Evolutionary conservation across 495 filamentous ascomycete species (phyloP).

Genomic region (Penicillium flavigenum): DNA sequence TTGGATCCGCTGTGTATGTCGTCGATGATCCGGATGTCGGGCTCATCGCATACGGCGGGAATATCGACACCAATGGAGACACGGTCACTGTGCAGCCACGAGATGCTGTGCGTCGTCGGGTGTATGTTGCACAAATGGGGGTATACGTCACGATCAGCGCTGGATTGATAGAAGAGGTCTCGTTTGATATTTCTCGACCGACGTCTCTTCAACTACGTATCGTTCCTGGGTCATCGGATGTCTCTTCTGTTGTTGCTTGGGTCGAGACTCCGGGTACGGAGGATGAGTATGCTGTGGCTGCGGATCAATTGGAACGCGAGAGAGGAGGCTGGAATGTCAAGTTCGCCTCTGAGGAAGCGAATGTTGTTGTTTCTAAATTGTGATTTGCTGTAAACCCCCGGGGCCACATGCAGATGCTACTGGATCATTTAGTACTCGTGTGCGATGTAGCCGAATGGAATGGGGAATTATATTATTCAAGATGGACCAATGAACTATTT

Average conservation of each 20-base stretch:
- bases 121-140: neutral
- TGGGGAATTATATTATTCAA: neutral
- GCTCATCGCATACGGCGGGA: neutral
- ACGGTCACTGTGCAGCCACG: neutral
- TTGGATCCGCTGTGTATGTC: neutral
- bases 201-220: neutral
- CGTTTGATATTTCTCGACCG: neutral
- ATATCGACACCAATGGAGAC: neutral
- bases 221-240: neutral
- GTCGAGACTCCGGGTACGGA: conserved; percentile 15
- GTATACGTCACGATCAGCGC: neutral
- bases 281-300: neutral
- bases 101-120: neutral
- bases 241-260: conserved; percentile 10
- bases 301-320: neutral
- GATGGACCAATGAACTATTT: neutral
- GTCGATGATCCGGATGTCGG: neutral
- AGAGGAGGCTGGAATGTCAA: conserved; percentile 18
- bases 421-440: neutral
- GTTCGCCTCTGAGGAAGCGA: conserved; percentile 7
- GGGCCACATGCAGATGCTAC: neutral
- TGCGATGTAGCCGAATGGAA: neutral
- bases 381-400: neutral
- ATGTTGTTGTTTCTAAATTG: conserved; percentile 12
- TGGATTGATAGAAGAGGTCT: neutral